These are phyloP conservation scores for Mycosphaerella arachidis DNA, from an alignment of 2,329 filamentous ascomycete genomes.

Conservation along the genomic window DNA sequence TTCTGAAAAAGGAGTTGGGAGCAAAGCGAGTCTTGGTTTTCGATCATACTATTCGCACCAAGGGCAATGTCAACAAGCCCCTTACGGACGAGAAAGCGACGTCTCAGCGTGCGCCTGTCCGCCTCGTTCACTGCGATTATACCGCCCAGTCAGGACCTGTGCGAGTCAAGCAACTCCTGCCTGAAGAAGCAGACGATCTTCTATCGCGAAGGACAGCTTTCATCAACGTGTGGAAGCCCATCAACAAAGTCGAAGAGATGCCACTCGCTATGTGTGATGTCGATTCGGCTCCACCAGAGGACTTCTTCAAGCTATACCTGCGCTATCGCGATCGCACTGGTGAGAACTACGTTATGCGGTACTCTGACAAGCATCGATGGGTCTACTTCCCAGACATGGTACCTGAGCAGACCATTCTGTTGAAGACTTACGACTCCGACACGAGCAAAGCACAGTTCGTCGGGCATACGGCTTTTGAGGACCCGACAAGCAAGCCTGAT, in stretches of 20 bases:
- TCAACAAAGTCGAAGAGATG: conserved; percentile 39
- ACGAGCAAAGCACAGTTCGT: conserved; percentile 34
- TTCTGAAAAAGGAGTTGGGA: conserved; percentile 44
- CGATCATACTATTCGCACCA: conserved; percentile 48
- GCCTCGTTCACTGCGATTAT: conserved; percentile 51
- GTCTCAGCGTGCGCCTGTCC: conserved; percentile 43
- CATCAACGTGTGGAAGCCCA: conserved; percentile 51
- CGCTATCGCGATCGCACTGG: conserved; percentile 38
- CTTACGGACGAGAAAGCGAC: conserved; percentile 35
- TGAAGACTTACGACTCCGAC: conserved; percentile 40
- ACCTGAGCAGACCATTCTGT: conserved; percentile 35
- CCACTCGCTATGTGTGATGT: conserved; percentile 42
- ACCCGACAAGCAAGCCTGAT: conserved; percentile 31
- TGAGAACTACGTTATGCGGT: conserved; percentile 40
- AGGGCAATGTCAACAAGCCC: conserved; percentile 31
- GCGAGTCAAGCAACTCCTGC: conserved; percentile 43
- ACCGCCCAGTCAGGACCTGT: conserved; percentile 42
- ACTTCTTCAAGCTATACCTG: conserved; percentile 42
- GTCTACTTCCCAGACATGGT: conserved; percentile 39
- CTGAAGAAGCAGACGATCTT: conserved; percentile 40
- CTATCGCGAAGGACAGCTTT: conserved; percentile 46
- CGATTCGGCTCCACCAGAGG: conserved; percentile 31
- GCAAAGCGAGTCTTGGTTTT: conserved; percentile 46
- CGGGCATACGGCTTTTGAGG: conserved; percentile 38
- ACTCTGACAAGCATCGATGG: conserved; percentile 36